Evolutionary conservation across 1,139 yeast genomes (phyloP).

Genomic region (Candida sp.): DNA sequence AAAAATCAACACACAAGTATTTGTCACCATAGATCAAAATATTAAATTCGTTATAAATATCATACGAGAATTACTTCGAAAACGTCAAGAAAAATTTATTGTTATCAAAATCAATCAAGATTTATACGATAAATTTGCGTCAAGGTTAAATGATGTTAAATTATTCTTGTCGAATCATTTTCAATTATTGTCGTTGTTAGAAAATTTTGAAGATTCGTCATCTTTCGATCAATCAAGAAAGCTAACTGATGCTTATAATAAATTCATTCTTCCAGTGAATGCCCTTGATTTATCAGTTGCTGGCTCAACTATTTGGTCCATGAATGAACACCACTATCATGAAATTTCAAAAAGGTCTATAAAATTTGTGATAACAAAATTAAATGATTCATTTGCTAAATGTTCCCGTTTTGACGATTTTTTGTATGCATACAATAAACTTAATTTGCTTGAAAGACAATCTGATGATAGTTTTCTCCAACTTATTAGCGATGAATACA

Average conservation of each 20-base stretch:
- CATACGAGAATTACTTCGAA: slow-evolving; percentile 73
- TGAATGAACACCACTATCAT: slow-evolving; percentile 26
- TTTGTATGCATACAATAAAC: slow-evolving; percentile 22
- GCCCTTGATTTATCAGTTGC: slow-evolving; percentile 33
- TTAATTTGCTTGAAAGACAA: slow-evolving; percentile 14
- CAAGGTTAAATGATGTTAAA: slow-evolving; percentile 42
- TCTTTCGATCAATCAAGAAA: slow-evolving; percentile 9
- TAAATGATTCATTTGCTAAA: slow-evolving; percentile 22
- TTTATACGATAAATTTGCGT: slow-evolving; percentile 41
- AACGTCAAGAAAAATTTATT: slow-evolving; percentile 69
- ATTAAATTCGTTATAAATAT: slow-evolving; percentile 40
- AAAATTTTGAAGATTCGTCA: slow-evolving; percentile 15
- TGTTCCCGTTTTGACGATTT: slow-evolving; percentile 30
- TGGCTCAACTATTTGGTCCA: slow-evolving; percentile 30
- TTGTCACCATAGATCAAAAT: slow-evolving; percentile 28
- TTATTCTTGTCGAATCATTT: slow-evolving; percentile 54
- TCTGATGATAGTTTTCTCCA: slow-evolving; percentile 16
- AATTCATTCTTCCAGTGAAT: slow-evolving; percentile 22
- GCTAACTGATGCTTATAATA: slow-evolving; percentile 29
- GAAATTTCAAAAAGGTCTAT: slow-evolving; percentile 20
- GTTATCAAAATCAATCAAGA: slow-evolving; percentile 55
- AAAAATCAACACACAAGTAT: slow-evolving; percentile 13
- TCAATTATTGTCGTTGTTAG: slow-evolving; percentile 44
- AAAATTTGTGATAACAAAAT: slow-evolving; percentile 15
- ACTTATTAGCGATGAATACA: slow-evolving; percentile 34